These are phyloP conservation scores for Fremontodendron californicum DNA, from an alignment of 345 rosid genomes.

Conservation along the genomic window DNA sequence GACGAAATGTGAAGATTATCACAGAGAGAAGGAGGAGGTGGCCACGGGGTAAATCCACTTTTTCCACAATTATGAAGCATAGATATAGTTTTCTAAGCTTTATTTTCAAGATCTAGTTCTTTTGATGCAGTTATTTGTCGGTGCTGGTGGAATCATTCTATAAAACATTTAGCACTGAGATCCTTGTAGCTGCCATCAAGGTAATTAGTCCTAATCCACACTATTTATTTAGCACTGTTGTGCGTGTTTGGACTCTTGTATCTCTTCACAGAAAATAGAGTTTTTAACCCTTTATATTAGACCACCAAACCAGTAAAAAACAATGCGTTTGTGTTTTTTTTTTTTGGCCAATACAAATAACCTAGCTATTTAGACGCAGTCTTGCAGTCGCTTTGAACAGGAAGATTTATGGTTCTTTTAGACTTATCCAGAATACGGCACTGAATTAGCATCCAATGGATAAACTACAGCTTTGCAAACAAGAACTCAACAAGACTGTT, in stretches of 20 bases:
- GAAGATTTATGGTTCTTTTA: neutral
- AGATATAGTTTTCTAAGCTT: neutral
- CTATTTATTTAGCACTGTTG: too few relatives aligned
- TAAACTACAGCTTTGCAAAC: neutral
- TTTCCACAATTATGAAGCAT: neutral
- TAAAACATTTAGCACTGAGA: conserved; percentile 40
- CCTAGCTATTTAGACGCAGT: too few relatives aligned
- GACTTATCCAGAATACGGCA: neutral
- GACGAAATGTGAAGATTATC: conserved; percentile 33
- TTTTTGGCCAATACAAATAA: too few relatives aligned
- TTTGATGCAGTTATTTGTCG: conserved; percentile 26
- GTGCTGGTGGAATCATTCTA: conserved; percentile 37
- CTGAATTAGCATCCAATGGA: neutral
- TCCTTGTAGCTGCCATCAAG: conserved; percentile 48
- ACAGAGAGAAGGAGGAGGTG: conserved; percentile 27
- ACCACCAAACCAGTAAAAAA: neutral
- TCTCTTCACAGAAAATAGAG: too few relatives aligned
- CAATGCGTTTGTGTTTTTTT: too few relatives aligned
- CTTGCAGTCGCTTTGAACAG: neutral
- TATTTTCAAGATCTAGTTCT: neutral
- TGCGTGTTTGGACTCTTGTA: too few relatives aligned
- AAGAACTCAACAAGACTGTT: neutral
- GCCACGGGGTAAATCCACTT: too few relatives aligned
- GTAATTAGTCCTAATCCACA: conserved; percentile 24
- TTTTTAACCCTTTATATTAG: neutral